Percentiles rank a stretch among this genome's conserved stretches.
Conservation (phyloP, 768 basidiomycete genomes). For the Suillus tomentosus region DNA sequence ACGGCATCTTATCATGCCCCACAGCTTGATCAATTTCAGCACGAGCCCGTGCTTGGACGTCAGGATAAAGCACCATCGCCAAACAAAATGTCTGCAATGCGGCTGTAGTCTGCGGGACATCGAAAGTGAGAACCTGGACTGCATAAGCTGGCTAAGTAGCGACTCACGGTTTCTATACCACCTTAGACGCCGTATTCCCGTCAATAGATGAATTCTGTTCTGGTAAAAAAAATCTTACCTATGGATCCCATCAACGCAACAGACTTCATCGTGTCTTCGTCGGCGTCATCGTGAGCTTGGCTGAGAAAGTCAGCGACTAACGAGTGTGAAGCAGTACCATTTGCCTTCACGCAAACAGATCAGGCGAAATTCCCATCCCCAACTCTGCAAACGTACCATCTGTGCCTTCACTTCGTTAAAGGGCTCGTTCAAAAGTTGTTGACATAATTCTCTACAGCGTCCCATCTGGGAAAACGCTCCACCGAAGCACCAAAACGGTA, state of each 20-base stretch:
- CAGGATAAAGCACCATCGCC: slow-evolving; percentile 32
- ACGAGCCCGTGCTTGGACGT: slow-evolving; percentile 29
- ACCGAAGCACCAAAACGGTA: neutral
- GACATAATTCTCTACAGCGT: neutral
- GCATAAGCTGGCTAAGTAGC: neutral
- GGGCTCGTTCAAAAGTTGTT: neutral
- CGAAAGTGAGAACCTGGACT: neutral
- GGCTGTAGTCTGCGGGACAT: too few relatives aligned
- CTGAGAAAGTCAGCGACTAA: neutral
- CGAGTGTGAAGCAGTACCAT: neutral
- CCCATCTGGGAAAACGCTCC: neutral
- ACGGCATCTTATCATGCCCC: slow-evolving; percentile 17
- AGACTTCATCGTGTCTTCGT: neutral
- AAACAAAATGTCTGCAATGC: slow-evolving; percentile 24
- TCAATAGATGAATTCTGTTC: neutral
- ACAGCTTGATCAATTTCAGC: slow-evolving; percentile 30
- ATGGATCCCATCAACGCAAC: neutral
- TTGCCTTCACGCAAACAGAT: neutral
- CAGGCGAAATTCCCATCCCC: neutral
- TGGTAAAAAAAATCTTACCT: neutral
- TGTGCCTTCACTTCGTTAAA: neutral
- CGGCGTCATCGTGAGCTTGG: neutral
- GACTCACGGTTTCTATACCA: slow-evolving; percentile 10
- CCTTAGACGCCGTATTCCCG: neutral
- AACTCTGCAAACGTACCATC: neutral